A percentile compares a stretch with the other conserved stretches of the same genome.
These are phyloP conservation scores for Penicillium pulvis DNA, from an alignment of 495 filamentous ascomycete genomes.

Conservation along the genomic window DNA sequence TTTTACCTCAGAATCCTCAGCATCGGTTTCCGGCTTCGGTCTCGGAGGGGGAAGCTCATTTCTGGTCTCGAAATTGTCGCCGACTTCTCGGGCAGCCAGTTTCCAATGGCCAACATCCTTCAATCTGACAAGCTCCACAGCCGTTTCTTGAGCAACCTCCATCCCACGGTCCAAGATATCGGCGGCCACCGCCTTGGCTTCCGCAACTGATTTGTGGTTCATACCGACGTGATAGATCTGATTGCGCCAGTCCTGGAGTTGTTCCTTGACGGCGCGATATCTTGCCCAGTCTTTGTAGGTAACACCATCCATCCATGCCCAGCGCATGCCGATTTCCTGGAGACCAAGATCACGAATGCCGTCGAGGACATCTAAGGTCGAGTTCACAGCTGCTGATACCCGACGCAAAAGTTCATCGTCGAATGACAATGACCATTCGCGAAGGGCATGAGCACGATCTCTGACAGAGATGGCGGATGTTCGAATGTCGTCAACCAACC, in stretches of 20 bases:
- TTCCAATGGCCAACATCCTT: constrained; percentile 90
- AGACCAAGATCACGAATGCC: constrained; percentile 84
- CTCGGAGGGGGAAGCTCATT: constrained; percentile 47
- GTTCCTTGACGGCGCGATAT: constrained; percentile 81
- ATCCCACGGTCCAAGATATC: constrained; percentile 77
- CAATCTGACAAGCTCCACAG: constrained; percentile 77
- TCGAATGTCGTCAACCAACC: constrained; percentile 64
- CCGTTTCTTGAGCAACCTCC: constrained; percentile 74
- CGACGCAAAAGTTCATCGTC: constrained; percentile 67
- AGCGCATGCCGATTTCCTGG: constrained; percentile 95
- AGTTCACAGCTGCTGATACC: constrained; percentile 73
- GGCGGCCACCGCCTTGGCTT: constrained; percentile 67
- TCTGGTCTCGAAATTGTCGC: constrained; percentile 71
- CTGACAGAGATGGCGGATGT: constrained; percentile 75
- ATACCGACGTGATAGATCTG: constrained; percentile 73
- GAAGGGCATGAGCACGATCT: constrained; percentile 77
- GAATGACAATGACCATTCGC: constrained; percentile 75
- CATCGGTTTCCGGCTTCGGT: constrained; percentile 44
- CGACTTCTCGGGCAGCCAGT: constrained; percentile 70
- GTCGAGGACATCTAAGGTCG: constrained; percentile 81
- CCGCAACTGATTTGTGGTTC: constrained; percentile 68
- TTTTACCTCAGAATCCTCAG: constrained; percentile 30
- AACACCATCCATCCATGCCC: constrained; percentile 94
- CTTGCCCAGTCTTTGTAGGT: constrained; percentile 96
- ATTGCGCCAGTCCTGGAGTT: constrained; percentile 82